Base-by-base conservation (phyloP, 352 stramenopile species). In the Aphanomyces astaci region DNA sequence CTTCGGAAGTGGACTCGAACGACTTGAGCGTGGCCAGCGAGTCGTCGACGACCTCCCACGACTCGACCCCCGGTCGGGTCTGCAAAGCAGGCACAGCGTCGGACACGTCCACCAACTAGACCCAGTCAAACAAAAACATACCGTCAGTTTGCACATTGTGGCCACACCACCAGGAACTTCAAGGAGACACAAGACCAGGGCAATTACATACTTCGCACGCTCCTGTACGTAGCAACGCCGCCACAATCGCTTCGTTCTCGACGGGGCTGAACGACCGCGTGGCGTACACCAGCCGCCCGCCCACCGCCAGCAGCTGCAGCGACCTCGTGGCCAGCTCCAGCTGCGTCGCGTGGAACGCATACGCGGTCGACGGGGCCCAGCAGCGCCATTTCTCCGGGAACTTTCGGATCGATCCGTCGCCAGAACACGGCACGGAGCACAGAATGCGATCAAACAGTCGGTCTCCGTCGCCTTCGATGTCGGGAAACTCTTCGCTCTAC, bases 161-260 rank as follows among this genome's bases (percentile, higher is more conserved):
- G n/a, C n/a, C n/a, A n/a, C n/a, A 43, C 7, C 36, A 53, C 13
- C 7, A 53, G 22, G 22, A 53, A 53, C 17, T n/a, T 19, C 45
- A 25, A 27, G 45, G 19, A 25, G 22, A 46, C 9, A 46, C 39
- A 7, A 30, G 3, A 36, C 4, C 51, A 59, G n/a, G 10, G 15
- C 4, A 59, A 3, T 3, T 27, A 3, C 7, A 25, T 71, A 71
- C 64, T 40, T 90, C 77, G 65, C 86, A 79, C 13, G 81, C 78
- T 54, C 79, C 74, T 0, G 71, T 66, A 10, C 77, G 81, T 64
- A 94, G 71, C 11, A 94, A 28, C 60, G 88, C 79, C 30, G 87
- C 83, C n/a, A 95, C 78, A 25, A 95, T 79, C 5, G 87, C 87
- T 72, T 95, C 87, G 66, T 94, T 79, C 59, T 95, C 87, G 30